Conservation (phyloP, 495 filamentous ascomycete species). For the Talaromyces ruber region DNA sequence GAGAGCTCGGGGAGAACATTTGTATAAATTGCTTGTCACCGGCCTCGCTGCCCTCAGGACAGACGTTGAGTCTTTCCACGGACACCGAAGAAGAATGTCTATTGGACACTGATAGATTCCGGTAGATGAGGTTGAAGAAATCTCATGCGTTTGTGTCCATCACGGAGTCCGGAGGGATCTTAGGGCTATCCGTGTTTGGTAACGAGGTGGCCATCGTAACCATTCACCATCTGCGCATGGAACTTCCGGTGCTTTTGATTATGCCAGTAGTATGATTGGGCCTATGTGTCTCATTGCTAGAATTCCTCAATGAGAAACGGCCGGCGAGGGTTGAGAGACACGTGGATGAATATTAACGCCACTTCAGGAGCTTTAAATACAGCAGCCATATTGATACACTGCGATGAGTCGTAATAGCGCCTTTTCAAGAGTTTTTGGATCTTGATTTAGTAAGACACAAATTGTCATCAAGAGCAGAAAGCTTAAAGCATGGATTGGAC, state of each 20-base stretch:
- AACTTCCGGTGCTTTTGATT: too few species aligned
- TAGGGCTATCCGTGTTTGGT: neutral
- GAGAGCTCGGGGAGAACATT: neutral
- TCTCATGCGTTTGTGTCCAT: neutral
- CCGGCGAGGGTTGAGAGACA: too few species aligned
- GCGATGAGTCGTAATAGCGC: neutral
- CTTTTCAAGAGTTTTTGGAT: neutral
- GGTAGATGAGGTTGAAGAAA: neutral
- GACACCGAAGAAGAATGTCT: neutral
- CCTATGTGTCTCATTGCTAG: too few species aligned
- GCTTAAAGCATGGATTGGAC: neutral
- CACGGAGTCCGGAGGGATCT: neutral
- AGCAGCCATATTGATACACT: neutral
- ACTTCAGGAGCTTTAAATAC: neutral
- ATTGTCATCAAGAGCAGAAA: neutral
- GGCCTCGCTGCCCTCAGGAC: neutral
- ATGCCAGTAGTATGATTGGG: too few species aligned
- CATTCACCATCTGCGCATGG: too few species aligned
- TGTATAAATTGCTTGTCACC: neutral
- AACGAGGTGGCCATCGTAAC: too few species aligned
- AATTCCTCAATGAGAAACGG: too few species aligned
- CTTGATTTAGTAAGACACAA: neutral
- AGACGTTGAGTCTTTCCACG: neutral
- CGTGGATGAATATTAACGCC: neutral
- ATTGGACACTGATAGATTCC: neutral